Evolutionary conservation across 2,329 filamentous ascomycete genomes (phyloP).

Genomic region (Venturia carpophila): DNA sequence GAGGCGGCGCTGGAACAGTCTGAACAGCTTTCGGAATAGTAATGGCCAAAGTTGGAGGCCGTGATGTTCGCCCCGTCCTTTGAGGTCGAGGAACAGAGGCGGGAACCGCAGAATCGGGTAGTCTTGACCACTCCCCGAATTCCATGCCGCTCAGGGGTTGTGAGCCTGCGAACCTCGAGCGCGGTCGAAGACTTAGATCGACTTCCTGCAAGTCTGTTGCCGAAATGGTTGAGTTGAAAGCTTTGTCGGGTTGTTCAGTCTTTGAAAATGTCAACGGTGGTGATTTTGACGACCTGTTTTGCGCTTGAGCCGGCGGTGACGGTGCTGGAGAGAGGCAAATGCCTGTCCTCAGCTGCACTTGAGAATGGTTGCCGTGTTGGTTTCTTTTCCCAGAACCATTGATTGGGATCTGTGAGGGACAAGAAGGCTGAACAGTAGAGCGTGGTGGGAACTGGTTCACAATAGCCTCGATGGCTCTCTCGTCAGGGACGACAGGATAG

Average conservation of each 20-base stretch:
- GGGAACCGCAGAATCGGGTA: background rate
- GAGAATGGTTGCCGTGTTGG: background rate
- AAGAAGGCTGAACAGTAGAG: background rate
- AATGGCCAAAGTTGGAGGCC: background rate
- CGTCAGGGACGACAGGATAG: slow-evolving; percentile 15
- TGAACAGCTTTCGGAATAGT: background rate
- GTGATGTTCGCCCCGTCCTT: background rate
- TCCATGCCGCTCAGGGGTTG: background rate
- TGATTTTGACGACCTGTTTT: background rate
- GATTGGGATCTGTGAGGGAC: too few relatives aligned
- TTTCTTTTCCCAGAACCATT: too few relatives aligned
- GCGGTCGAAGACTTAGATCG: background rate
- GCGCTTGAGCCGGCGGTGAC: background rate
- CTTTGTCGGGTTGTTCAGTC: background rate
- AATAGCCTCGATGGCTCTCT: background rate
- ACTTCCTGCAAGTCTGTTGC: slow-evolving; percentile 8
- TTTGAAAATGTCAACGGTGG: background rate
- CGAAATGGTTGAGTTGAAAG: background rate
- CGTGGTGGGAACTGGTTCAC: background rate
- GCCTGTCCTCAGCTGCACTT: background rate
- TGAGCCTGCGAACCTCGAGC: background rate
- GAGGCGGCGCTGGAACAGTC: background rate
- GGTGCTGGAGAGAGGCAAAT: background rate
- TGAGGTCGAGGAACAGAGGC: background rate
- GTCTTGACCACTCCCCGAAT: background rate